phyloP scores from a whole-genome alignment of 2,329 filamentous ascomycete genomes.

The Pseudocercospora eumusae region DNA sequence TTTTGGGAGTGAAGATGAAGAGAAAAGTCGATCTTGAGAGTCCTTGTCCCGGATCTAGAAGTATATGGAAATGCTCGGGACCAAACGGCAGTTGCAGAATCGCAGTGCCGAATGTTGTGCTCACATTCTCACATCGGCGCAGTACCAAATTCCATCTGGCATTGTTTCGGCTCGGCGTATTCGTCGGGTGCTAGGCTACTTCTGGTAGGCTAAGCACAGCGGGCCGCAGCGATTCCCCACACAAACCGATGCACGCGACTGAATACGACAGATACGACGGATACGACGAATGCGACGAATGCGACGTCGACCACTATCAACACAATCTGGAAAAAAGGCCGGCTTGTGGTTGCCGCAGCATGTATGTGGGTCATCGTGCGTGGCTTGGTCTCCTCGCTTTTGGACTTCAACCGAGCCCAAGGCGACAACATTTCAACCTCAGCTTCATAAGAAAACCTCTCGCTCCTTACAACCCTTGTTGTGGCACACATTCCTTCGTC shows the following conservation, averaged over 20 bases:
- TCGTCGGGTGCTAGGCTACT: not conserved
- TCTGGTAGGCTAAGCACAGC: not conserved
- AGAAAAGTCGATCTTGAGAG: not conserved
- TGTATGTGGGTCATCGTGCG: not conserved
- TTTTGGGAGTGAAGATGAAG: not conserved
- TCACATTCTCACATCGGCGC: not conserved
- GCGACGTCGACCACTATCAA: not conserved
- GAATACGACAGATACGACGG: not conserved
- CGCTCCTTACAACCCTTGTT: not conserved
- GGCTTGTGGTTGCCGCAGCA: too few relatives aligned
- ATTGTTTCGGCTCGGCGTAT: not conserved
- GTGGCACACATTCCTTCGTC: not conserved
- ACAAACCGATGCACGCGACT: not conserved
- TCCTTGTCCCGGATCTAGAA: not conserved
- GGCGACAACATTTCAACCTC: constrained; percentile 3
- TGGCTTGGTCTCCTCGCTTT: not conserved
- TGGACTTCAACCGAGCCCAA: not conserved
- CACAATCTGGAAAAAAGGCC: too few relatives aligned
- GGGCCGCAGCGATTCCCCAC: not conserved
- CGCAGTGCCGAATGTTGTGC: not conserved
- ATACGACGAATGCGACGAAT: not conserved
- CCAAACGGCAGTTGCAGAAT: not conserved
- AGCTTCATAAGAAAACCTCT: not conserved
- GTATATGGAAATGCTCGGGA: not conserved
- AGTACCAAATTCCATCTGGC: not conserved